Evolutionary conservation across 805 yeast species (phyloP), one percentile per base, ranked within the genome.

Genomic region (Ogataea ramenticola): DNA sequence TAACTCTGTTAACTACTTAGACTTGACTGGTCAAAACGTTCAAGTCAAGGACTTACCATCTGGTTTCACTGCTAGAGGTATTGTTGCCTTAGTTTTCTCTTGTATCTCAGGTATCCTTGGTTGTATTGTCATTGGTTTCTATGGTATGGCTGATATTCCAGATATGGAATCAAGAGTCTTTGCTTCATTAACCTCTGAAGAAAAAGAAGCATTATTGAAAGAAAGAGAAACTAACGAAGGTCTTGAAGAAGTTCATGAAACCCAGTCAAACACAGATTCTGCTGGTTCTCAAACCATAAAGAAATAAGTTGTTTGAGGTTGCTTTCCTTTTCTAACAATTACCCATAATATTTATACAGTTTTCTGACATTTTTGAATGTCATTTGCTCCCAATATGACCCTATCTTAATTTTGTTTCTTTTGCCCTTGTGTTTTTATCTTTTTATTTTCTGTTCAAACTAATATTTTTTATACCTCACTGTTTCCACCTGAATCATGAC

Each of bases 41-140:
- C 97, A 90, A 68, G 69, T 51, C 30, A 68, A 70, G 50, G 54
- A 66, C 36, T 75, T 93, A 56, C 98, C 98, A 39, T 60, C 72
- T 38, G 97, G 97, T 17, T 93, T 93, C 77, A 91, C 98, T 41
- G 86, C 95, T 46, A 81, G 84, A 61, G 99, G 99, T 71, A 82
- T 84, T 61, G 95, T 91, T 43, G 98, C 98, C 12, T 70, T 93
- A 64, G 91, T 84, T 17, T 91, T 93, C 74, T 87, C 96, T 7
- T 78, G 86, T 72, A 57, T 91, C 54, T 77, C 96, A 41, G 99
- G 93, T 58, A 60, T 87, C 49, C 65, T 87, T 17, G 99, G 99
- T 65, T 68, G 90, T 66, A 70, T 68, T 45, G 74, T 82, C 52
- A 86, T 93, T 58, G 75, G 84, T 40, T 56, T 80, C 63, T 93